Evolutionary conservation across 805 yeast genomes (phyloP).

Genomic region (Kazachstania kunashirensis): DNA sequence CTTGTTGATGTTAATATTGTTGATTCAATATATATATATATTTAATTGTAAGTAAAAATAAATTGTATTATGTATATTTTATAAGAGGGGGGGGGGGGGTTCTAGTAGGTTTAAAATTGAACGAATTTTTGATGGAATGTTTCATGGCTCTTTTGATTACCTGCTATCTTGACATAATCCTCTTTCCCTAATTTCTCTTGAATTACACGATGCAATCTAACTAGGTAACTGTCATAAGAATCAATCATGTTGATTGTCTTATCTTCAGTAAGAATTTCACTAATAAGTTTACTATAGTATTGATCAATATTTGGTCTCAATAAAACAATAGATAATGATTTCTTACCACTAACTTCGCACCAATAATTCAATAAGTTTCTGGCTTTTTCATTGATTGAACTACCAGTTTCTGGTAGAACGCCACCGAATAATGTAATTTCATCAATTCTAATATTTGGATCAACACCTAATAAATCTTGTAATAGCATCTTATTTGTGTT

Average conservation of each 20-base stretch:
- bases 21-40: too few relatives aligned
- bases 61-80: too few relatives aligned
- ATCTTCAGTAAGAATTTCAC: constrained; percentile 67
- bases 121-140: constrained; percentile 27
- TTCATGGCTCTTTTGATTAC: constrained; percentile 17
- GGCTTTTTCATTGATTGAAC: constrained; percentile 60
- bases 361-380: constrained; percentile 50
- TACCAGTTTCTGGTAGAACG: constrained; percentile 60
- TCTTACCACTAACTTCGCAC: constrained; percentile 19
- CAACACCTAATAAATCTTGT: constrained; percentile 65
- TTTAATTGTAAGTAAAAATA: too few relatives aligned
- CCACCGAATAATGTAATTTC: constrained; percentile 28
- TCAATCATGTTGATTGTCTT: constrained; percentile 41
- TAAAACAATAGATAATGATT: constrained; percentile 20
- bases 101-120: constrained; percentile 16
- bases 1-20: too few relatives aligned
- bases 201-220: constrained; percentile 56
- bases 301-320: constrained; percentile 28
- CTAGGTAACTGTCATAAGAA: constrained; percentile 58
- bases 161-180: constrained; percentile 21
- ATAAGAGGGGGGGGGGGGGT: too few relatives aligned
- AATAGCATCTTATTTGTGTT: constrained; percentile 57
- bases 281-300: constrained; percentile 30
- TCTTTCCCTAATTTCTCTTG: constrained; percentile 43
- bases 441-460: constrained; percentile 17